Conservation (phyloP, 1,284 basidiomycete genomes). For the Dichomitus squalens region DNA sequence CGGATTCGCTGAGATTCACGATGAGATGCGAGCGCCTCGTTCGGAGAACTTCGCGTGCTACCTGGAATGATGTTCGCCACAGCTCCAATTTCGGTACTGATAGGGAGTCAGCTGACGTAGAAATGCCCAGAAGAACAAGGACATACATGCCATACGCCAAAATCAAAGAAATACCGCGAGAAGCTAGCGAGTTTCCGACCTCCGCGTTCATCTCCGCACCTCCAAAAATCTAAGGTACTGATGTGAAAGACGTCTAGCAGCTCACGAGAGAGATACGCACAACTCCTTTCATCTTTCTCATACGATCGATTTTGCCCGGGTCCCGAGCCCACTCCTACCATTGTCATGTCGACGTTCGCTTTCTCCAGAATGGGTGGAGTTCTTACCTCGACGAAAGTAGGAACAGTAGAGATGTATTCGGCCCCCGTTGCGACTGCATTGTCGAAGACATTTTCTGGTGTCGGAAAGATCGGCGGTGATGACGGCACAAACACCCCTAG, state of each 20-base stretch:
- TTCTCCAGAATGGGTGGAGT: no score
- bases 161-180: conserved; percentile 11
- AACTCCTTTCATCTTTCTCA: conserved; percentile 10
- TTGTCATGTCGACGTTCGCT: background rate
- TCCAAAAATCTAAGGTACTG: conserved; percentile 14
- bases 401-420: conserved; percentile 4
- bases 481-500: conserved; percentile 8
- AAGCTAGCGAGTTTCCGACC: conserved; percentile 13
- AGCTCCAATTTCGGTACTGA: conserved; percentile 23
- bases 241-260: no score
- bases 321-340: conserved; percentile 9
- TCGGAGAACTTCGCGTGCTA: no score
- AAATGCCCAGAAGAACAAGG: no score
- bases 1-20: conserved; percentile 11
- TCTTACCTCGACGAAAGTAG: conserved; percentile 9
- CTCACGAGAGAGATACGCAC: conserved; percentile 1
- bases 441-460: conserved; percentile 7
- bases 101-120: background rate
- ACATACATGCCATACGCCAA: conserved; percentile 16
- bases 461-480: background rate
- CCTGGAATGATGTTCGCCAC: conserved; percentile 17
- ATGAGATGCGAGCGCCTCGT: no score
- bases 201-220: conserved; percentile 12
- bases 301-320: background rate
- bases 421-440: background rate